Evolutionary conservation across 805 yeast genomes (phyloP).

Genomic region (Kodamaea hsintzibuensis): DNA sequence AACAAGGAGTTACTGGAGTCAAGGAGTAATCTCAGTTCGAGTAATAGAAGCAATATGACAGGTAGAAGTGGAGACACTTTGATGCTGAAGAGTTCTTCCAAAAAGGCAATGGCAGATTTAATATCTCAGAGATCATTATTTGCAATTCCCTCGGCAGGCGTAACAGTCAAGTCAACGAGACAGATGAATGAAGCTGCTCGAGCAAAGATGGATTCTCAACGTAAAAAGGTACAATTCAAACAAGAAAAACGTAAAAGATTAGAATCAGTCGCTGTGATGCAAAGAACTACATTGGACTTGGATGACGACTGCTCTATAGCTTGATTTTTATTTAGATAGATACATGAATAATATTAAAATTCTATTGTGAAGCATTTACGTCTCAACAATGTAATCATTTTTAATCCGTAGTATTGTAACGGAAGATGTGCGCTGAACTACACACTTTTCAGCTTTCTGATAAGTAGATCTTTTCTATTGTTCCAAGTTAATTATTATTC

Average conservation of each 20-base stretch:
- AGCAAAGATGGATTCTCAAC: background rate
- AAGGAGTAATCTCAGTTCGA: background rate
- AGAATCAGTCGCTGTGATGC: conserved; percentile 8
- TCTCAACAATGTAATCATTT: background rate
- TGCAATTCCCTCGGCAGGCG: background rate
- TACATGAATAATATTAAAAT: background rate
- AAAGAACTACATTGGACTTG: conserved; percentile 1
- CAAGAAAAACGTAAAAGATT: background rate
- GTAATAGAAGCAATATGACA: background rate
- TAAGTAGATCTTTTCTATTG: background rate
- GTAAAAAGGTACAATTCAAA: background rate
- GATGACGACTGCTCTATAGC: conserved; percentile 3
- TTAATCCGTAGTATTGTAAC: background rate
- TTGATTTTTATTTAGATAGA: background rate
- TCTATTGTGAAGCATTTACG: background rate
- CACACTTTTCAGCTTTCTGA: background rate
- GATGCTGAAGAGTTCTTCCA: background rate
- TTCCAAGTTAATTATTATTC: background rate
- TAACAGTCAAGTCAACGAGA: background rate
- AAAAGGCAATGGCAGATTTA: background rate
- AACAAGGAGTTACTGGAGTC: background rate
- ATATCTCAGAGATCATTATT: background rate
- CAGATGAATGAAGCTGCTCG: background rate
- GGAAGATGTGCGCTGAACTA: background rate
- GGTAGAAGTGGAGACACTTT: background rate